These are phyloP conservation scores for Prunus persica DNA, from an alignment of 306 rosid species.

Conservation along the genomic window DNA sequence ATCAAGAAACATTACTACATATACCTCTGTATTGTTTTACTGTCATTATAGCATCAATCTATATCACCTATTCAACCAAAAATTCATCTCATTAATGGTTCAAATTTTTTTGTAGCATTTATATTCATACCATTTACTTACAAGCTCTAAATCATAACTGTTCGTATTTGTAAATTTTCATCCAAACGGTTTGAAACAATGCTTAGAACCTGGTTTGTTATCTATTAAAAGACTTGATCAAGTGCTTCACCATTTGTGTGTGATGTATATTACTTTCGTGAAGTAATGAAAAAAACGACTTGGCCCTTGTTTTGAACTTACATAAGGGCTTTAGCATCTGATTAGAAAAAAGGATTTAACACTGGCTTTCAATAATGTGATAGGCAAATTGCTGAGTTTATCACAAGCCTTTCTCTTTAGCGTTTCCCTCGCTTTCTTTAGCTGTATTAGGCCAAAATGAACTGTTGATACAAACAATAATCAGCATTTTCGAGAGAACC, in stretches of 20 bases:
- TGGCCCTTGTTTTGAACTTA: neutral
- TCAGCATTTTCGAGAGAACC: neutral
- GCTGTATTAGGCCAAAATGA: neutral
- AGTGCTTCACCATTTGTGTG: neutral
- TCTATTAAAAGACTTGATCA: neutral
- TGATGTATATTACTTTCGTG: neutral
- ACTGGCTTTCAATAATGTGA: neutral
- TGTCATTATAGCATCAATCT: neutral
- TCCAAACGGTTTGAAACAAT: neutral
- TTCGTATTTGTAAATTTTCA: neutral
- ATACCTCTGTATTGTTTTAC: no score
- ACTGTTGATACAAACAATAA: neutral
- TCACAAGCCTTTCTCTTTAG: neutral
- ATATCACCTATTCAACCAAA: neutral
- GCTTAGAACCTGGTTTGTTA: neutral
- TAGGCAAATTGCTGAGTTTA: neutral
- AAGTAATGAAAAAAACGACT: neutral
- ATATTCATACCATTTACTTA: neutral
- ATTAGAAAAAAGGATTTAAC: neutral
- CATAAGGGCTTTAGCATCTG: neutral
- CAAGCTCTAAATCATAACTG: neutral
- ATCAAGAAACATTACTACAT: no score
- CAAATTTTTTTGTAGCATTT: no score
- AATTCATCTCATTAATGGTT: no score
- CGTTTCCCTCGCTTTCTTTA: neutral